phyloP scores from a whole-genome alignment of 768 basidiomycete genomes.

The Sporobolomyces phaffii region DNA sequence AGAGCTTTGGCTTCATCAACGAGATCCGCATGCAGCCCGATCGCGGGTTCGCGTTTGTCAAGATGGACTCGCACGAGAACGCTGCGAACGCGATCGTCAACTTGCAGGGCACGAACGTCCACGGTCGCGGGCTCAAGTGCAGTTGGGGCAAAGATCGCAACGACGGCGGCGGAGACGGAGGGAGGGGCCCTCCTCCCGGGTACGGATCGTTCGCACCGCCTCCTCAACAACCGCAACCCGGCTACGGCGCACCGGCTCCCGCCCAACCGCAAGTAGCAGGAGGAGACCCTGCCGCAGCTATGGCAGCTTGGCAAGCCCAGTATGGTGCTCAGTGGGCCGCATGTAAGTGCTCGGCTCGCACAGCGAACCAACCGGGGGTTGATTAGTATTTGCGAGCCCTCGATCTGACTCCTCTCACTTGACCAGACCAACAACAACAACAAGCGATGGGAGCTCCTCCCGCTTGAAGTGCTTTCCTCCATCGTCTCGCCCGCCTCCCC shows the following conservation, averaged over 20 bases:
- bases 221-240: not conserved
- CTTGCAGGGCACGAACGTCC: conserved; percentile 92
- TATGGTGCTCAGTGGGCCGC: conserved; percentile 66
- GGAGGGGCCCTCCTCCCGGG: not conserved
- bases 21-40: conserved; percentile 99
- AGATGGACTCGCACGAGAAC: conserved; percentile 96
- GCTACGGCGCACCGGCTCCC: conserved; percentile 1
- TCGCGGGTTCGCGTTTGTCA: conserved; percentile 97
- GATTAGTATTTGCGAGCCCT: no score
- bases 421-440: conserved; percentile 21
- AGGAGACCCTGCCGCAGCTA: conserved; percentile 48
- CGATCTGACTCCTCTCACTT: no score
- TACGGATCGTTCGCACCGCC: not conserved
- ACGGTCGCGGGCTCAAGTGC: conserved; percentile 94
- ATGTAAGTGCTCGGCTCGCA: not conserved
- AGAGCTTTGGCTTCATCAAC: conserved; percentile 95
- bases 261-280: conserved; percentile 45
- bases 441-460: conserved; percentile 18
- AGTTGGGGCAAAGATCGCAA: conserved; percentile 88
- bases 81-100: conserved; percentile 97
- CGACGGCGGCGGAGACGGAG: conserved; percentile 3
- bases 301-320: conserved; percentile 55
- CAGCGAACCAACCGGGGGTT: no score
- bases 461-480: not conserved
- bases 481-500: not conserved